Percentiles rank a stretch among this genome's conserved stretches.
phyloP scores from a whole-genome alignment of 106 monocot genomes.

The Xerophyta viscosa region DNA sequence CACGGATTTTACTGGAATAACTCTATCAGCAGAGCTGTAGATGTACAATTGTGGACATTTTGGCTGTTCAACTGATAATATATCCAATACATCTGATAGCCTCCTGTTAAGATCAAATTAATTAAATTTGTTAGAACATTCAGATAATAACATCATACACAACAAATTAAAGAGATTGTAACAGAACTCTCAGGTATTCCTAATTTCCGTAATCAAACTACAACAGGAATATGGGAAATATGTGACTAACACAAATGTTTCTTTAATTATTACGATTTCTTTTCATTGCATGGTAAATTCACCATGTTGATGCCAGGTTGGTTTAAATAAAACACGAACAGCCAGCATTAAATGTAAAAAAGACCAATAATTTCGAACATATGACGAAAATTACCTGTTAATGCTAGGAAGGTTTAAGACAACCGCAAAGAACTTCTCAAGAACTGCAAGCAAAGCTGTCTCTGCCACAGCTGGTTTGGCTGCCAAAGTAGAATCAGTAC shows the following conservation, averaged over 20 bases:
- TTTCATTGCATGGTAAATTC: no score
- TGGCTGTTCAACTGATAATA: constrained; percentile 68
- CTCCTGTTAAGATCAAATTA: constrained; percentile 39
- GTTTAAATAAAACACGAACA: background rate
- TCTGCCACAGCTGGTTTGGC: constrained; percentile 53
- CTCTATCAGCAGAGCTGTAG: constrained; percentile 91
- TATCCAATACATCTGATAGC: constrained; percentile 50
- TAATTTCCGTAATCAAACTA: no score
- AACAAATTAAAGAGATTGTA: no score
- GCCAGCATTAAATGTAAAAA: background rate
- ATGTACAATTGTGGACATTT: constrained; percentile 90
- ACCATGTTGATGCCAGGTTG: no score
- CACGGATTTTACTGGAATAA: constrained; percentile 77
- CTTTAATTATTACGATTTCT: no score
- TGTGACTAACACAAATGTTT: no score
- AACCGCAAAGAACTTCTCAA: constrained; percentile 80
- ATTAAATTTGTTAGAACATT: background rate
- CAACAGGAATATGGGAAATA: no score
- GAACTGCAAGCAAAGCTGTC: constrained; percentile 39
- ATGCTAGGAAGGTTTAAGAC: constrained; percentile 85
- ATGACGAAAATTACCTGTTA: constrained; percentile 45
- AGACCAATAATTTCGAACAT: no score
- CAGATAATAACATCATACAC: no score
- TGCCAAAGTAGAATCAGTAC: constrained; percentile 12
- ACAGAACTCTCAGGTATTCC: no score